Conservation (phyloP, 352 stramenopile genomes). For the Globisporangium parvum region DNA sequence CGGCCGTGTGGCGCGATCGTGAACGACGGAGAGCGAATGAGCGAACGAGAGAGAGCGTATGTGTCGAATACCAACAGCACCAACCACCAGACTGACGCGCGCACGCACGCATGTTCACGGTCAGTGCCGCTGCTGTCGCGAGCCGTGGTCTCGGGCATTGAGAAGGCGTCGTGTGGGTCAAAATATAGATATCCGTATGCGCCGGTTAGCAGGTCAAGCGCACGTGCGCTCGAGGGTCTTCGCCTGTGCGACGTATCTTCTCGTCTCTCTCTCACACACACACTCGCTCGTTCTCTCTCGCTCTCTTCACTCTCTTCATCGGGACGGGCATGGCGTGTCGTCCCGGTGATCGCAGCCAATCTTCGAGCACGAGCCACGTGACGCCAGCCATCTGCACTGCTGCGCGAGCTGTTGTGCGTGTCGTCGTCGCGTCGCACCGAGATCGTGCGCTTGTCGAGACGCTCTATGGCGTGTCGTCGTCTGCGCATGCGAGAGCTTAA, state of each 20-base stretch:
- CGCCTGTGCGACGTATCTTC: background rate
- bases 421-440: background rate
- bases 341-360: background rate
- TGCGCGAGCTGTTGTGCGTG: background rate
- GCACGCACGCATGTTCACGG: too few species aligned
- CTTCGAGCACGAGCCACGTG: background rate
- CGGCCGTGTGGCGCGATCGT: too few species aligned
- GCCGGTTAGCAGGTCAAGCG: too few species aligned
- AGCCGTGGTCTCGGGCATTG: too few species aligned
- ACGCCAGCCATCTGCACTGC: background rate
- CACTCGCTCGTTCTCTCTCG: constrained; percentile 11
- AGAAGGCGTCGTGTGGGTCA: too few species aligned
- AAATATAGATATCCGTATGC: too few species aligned
- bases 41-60: too few species aligned
- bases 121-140: too few species aligned
- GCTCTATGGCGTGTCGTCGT: constrained; percentile 7
- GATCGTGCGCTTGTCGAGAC: background rate
- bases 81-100: too few species aligned
- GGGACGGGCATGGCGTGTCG: too few species aligned
- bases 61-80: too few species aligned
- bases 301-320: background rate
- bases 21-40: background rate
- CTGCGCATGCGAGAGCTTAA: constrained; percentile 38
- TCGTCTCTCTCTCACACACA: constrained; percentile 4
- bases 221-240: too few species aligned